phyloP scores from a whole-genome alignment of 2,329 filamentous ascomycete genomes.

The Paecilomyces sp. region DNA sequence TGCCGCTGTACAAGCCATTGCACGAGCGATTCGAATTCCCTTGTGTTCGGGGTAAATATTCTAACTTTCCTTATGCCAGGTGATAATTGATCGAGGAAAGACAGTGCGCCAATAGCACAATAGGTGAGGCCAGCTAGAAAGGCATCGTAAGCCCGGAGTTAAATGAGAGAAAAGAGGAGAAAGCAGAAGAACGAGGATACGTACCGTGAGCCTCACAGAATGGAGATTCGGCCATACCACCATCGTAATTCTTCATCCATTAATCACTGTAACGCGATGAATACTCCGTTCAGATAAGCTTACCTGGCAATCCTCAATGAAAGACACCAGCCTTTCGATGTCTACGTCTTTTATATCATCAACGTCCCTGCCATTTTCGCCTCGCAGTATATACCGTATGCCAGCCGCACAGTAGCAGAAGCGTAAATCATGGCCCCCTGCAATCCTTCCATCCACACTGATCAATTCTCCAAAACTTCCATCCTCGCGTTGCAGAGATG shows the following conservation, averaged over 20 bases:
- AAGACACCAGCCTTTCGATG: constrained; percentile 59
- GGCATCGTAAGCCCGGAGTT: constrained; percentile 13
- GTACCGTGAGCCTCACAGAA: constrained; percentile 77
- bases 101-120: constrained; percentile 72
- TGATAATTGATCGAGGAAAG: constrained; percentile 61
- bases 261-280: constrained; percentile 4
- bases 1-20: constrained; percentile 60
- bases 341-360: constrained; percentile 65
- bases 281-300: constrained; percentile 5
- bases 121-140: constrained; percentile 75
- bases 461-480: constrained; percentile 88
- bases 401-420: constrained; percentile 81
- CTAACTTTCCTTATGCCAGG: constrained; percentile 18
- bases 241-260: constrained; percentile 63
- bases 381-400: constrained; percentile 74
- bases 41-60: constrained; percentile 19
- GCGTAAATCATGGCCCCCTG: constrained; percentile 75
- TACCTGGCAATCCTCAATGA: constrained; percentile 62
- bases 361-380: constrained; percentile 47
- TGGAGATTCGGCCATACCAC: constrained; percentile 71
- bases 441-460: constrained; percentile 52
- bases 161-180: not conserved
- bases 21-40: constrained; percentile 30
- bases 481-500: constrained; percentile 66
- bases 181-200: constrained; percentile 14